Evolutionary conservation across 805 yeast species (phyloP), one percentile per base, ranked within the genome.

Genomic region (Wickerhamomyces strasburgensis): DNA sequence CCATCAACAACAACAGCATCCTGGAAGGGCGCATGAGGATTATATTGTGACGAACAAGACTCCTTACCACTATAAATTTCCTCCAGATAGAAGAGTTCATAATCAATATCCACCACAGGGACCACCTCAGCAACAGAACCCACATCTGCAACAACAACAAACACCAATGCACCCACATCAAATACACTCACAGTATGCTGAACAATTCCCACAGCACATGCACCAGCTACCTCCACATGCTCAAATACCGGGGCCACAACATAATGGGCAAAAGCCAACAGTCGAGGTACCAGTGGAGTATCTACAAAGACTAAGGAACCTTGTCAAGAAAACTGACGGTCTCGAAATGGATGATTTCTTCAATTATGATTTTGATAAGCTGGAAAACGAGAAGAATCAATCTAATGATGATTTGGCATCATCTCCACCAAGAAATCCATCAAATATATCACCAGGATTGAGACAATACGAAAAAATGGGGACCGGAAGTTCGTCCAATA

Each of bases 11-110:
- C 8, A 26, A 34, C 25, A 21, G 25, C 25, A 21, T 21, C 11
- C 25, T 21, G 10, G 11, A 21, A 21, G 25, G 11, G 11, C 25
- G 10, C 33, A 37, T 14, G 57, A 48, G n/a, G 82, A 78, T 33
- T 73, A 65, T 41, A 64, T 69, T 21, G 64, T 73, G 9, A 72
- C 78, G 5, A 70, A 64, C 24, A 55, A 61, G 36, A 59, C 57
- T 29, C 75, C 77, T 5, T 65, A 58, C n/a, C 56, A 67, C 3
- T 79, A 74, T 57, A 78, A 72, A 52, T 79, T 79, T 47, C 85
- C 84, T 1, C 66, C 72, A 19, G 43, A 39, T 11, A n/a, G 13
- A 16, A 4, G 19, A 15, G 29, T 11, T 17, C 44, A 23, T 8
- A 15, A 42, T 37, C 7, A 21, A 11, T 8, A 11, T 21, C 25